Conservation (phyloP, 2,329 filamentous ascomycete species). For the Ploettnerulaceae sp. region DNA sequence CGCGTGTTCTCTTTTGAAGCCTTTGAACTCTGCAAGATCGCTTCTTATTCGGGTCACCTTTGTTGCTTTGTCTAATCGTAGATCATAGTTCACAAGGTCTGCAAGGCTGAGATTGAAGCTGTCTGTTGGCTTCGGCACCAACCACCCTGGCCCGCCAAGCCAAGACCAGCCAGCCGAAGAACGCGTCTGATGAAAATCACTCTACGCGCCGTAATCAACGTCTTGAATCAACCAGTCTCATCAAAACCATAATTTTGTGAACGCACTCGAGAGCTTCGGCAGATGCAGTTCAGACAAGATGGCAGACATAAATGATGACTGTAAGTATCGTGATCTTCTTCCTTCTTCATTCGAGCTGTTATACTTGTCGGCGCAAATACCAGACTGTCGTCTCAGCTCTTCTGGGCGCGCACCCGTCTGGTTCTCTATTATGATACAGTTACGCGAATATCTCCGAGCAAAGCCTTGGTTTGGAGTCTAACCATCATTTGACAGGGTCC, state of each 20-base stretch:
- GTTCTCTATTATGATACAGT: no score
- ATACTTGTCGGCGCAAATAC: conserved; percentile 18
- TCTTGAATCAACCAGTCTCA: not conserved
- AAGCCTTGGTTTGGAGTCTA: conserved; percentile 1
- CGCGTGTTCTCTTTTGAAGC: not conserved
- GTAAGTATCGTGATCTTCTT: conserved; percentile 18
- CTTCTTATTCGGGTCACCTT: not conserved
- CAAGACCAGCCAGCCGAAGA: not conserved
- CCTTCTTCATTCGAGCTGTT: not conserved
- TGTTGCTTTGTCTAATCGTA: conserved; percentile 4
- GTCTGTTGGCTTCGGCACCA: not conserved
- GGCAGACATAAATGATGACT: conserved; percentile 17
- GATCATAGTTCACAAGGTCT: not conserved
- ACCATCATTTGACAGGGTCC: conserved; percentile 27
- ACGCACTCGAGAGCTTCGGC: not conserved
- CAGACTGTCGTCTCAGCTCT: no score
- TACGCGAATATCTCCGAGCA: not conserved
- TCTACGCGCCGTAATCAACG: conserved; percentile 19
- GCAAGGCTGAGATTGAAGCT: conserved; percentile 21
- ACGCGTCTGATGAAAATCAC: conserved; percentile 21
- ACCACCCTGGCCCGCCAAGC: conserved; percentile 13
- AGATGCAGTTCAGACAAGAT: conserved; percentile 2
- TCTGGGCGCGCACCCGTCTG: no score
- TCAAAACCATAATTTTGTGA: not conserved
- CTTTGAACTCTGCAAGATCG: not conserved